Evolutionary conservation across 495 filamentous ascomycete genomes (phyloP), one percentile per base, ranked within the genome.

Genomic region (Aspergillus nidulans): DNA sequence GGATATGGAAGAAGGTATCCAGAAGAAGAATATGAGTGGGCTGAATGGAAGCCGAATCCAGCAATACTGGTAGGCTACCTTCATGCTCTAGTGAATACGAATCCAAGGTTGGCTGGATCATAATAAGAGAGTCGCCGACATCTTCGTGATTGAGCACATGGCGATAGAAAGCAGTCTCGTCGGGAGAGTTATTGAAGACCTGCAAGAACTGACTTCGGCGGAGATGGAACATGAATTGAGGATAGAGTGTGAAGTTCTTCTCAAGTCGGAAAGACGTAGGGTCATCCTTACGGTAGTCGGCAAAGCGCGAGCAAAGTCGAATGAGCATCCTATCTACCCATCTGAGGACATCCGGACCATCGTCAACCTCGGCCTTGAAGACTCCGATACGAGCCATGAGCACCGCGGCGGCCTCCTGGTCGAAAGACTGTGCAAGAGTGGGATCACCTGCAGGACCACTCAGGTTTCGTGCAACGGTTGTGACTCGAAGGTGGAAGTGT

Each of bases 241-340:
- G 95, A 63, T 99, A 99, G 18, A 99, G 81, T 0, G 94, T 96
- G 66, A 99, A 97, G 76, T 99, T 97, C 84, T 97, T 97, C 68
- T 99, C 95, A 56, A 99, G 76, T 34, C 95, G 82, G 82, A 99
- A 99, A 3, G 95, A 99, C 18, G 94, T 91, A 26, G 92, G 90
- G 66, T 99, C 95, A 67, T 99, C 95, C 72, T 97, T 99, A 39
- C 95, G 83, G 68, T 99, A 99, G 69, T 99, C 95, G 26, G 95
- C 95, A 68, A 99, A 97, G 53, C 94, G 84, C 32, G 92, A 92
- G 77, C 95, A 99, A 9, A 99, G 77, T 49, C 95, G 78, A 70
- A 99, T 99, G 53, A 99, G 84, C 95, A 99, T 99, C 36, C 95
- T 81, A 67, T 99, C 95, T 16, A 99, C 95, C 95, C 95, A 99